Evolutionary conservation across 306 rosid species (phyloP).

Genomic region (Rosa chinensis): DNA sequence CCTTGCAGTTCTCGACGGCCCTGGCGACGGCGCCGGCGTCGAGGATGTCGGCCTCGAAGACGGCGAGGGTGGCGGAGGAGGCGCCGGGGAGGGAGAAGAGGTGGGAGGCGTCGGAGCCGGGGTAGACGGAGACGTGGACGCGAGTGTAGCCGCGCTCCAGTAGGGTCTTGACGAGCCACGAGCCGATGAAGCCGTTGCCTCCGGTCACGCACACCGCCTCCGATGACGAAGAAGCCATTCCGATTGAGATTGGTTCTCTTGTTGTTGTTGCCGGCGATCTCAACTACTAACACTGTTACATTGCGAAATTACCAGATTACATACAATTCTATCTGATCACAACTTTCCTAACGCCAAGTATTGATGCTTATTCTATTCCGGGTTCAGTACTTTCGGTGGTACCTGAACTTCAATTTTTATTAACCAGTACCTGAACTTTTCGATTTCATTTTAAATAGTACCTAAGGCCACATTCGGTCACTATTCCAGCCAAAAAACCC

Average conservation of each 20-base stretch:
- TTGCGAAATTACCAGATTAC: too few species aligned
- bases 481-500: too few species aligned
- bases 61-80: constrained; percentile 27
- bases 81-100: constrained; percentile 51
- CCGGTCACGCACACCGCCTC: constrained; percentile 71
- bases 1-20: constrained; percentile 60
- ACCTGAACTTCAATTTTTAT: too few species aligned
- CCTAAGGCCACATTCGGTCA: too few species aligned
- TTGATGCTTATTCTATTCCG: too few species aligned
- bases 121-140: constrained; percentile 73
- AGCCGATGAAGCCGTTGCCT: constrained; percentile 88
- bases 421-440: too few species aligned
- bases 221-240: background rate
- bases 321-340: too few species aligned
- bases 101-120: constrained; percentile 62
- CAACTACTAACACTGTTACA: too few species aligned
- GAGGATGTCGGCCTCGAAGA: constrained; percentile 56
- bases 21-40: constrained; percentile 48
- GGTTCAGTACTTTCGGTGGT: too few species aligned
- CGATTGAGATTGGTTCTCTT: background rate
- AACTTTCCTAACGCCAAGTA: too few species aligned
- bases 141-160: constrained; percentile 48
- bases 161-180: constrained; percentile 66
- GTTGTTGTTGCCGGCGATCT: too few species aligned
- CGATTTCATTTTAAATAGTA: too few species aligned